Conservation (phyloP, 768 basidiomycete genomes). For the Termitomyces sp. region DNA sequence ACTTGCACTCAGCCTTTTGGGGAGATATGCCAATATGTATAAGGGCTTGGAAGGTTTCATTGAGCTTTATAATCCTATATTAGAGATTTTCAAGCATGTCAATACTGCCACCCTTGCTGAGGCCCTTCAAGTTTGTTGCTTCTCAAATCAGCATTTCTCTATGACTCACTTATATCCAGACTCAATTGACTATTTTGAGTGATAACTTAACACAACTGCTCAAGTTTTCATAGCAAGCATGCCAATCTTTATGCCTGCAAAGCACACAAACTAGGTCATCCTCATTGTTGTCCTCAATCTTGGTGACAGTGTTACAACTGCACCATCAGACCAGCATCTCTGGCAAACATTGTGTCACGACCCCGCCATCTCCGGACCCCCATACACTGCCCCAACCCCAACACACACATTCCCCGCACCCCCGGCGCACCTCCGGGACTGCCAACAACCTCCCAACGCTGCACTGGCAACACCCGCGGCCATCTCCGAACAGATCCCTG, state of each 20-base stretch:
- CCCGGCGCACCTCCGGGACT: too few relatives aligned
- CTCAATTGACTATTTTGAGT: conserved; percentile 33
- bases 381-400: too few relatives aligned
- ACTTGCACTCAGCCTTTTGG: conserved; percentile 56
- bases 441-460: too few relatives aligned
- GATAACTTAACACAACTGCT: conserved; percentile 58
- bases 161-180: conserved; percentile 30
- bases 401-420: too few relatives aligned
- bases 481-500: too few relatives aligned
- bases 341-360: conserved; percentile 41
- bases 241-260: conserved; percentile 81
- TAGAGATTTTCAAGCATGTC: conserved; percentile 49
- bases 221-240: conserved; percentile 64
- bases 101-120: conserved; percentile 39
- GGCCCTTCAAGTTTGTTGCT: conserved; percentile 45
- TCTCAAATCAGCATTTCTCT: conserved; percentile 2
- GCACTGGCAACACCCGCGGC: too few relatives aligned
- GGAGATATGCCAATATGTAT: conserved; percentile 68
- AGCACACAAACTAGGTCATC: conserved; percentile 75
- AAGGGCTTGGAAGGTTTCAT: conserved; percentile 77
- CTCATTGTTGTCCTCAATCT: conserved; percentile 41
- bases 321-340: conserved; percentile 24
- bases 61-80: conserved; percentile 74
- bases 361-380: too few relatives aligned
- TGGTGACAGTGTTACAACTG: conserved; percentile 28